phyloP scores from a whole-genome alignment of 192 early-diverging fungal genomes.

The Dimargaris xerosporica region DNA sequence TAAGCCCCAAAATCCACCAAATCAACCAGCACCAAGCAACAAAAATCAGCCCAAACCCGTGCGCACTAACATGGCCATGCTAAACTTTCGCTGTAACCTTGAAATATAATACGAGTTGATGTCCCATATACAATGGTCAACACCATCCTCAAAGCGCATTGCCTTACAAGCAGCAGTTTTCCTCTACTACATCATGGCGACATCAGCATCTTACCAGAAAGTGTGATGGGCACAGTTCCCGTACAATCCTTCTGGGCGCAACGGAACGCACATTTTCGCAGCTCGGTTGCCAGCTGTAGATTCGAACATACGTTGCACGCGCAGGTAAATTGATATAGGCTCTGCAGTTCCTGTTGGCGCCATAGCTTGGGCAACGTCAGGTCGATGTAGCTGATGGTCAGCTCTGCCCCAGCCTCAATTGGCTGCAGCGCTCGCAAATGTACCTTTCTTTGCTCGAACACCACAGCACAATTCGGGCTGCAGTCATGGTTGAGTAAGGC shows the following conservation, averaged over 20 bases:
- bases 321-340: background rate
- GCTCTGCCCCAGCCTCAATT: background rate
- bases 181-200: no score
- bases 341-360: background rate
- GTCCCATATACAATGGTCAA: no score
- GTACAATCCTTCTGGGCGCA: background rate
- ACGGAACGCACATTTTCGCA: background rate
- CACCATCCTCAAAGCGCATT: no score
- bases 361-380: background rate
- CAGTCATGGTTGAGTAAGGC: slow-evolving; percentile 7
- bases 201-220: no score
- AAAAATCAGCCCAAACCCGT: no score
- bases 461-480: slow-evolving; percentile 4
- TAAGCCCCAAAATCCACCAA: no score
- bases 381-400: slow-evolving; percentile 1
- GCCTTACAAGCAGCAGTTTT: no score
- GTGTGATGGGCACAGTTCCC: no score
- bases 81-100: no score
- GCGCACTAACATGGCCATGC: no score
- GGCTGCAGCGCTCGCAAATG: background rate
- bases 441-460: background rate
- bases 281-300: background rate
- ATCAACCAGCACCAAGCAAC: no score
- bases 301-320: background rate
- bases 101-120: no score